Base-by-base conservation (phyloP, 2,329 filamentous ascomycete genomes). In the Trichoderma breve region DNA sequence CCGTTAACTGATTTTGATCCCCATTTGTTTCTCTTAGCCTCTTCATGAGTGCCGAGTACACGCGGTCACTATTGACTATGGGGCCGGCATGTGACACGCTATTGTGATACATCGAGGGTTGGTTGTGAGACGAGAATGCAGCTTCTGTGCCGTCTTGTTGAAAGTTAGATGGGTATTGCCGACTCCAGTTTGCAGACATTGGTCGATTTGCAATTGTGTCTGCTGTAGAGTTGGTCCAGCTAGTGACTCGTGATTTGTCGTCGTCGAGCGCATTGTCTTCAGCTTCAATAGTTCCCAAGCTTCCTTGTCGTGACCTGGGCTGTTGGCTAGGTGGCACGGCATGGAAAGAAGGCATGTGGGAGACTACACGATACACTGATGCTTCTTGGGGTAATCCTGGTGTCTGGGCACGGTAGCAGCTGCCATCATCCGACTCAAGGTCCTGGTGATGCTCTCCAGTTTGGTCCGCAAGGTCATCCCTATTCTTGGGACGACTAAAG, bases 201-300 rank as follows among this genome's bases (percentile, higher is more conserved):
- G 72, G 80, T 58, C 85, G 72, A 78, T 81, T 88, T 6, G 85
- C 80, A 3, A 87, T 85, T 3, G 87, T 89, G 71, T 86, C 86
- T 2, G 85, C 84, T 1, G 87, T 88, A 0, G 91, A 92, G 73
- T 89, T 88, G 5, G 87, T 87, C 92, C 92, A 93, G 78, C 91
- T 94, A 2, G 91, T 93, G 65, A 93, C 88, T 26, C 91, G 83
- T n/a, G 90, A 92, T 74, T 83, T 87, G 24, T 89, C 86, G 51
- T 88, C 86, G 15, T 80, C 82, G 1, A 76, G 76, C 65, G 80
- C 80, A 53, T 78, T 80, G 43, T 79, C 79, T 6, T 83, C 82
- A 68, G 81, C 84, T 26, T 74, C 75, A 3, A 86, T 74, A 72
- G 85, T 89, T 72, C 86, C 86, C 6, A 89, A 75, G 73, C 89